Base-by-base conservation (phyloP, 176 grass and related monocot genomes). In the Cymbopogon citratus region DNA sequence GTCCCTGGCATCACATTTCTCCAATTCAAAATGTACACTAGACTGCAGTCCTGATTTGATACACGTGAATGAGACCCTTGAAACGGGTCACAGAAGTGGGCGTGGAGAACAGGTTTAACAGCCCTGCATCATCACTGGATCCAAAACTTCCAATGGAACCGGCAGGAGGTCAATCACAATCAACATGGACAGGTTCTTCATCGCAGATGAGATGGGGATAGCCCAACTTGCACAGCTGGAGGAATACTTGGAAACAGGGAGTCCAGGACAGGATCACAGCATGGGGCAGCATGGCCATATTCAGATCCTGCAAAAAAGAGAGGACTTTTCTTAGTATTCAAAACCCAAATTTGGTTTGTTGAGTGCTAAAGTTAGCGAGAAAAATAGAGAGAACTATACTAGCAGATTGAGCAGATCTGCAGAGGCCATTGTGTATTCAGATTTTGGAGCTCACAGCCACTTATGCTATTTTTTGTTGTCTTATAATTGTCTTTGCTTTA, bases 101-200 rank as follows among this genome's bases (percentile, higher is more conserved):
- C 46, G 79, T 72, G 52, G 56, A n/a, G n/a, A 64, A 57, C 28
- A 72, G 44, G 71, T 39, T 49, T 89, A 71, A 89, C 83, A 89
- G 36, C 57, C 45, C 36, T 72, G 66, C 52, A 63, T 66, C 65
- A 46, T 72, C 26, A 28, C 66, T 59, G 83, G 21, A 72, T 65
- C 73, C 73, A 72, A 59, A 85, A 57, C 73, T 85, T 85, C 56
- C 9, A 19, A 57, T 56, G 4, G 71, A 77, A 39, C 57, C 83
- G 85, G 78, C 34, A 41, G 79, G 64, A 54, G 24, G 34, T 12
- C 64, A 69, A 72, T 44, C 15, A 81, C 34, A 85, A 57, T 80
- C 71, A 71, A 44, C 71, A 63, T 18, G 12, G n/a, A 39, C 52
- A 81, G 13, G 56, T 57, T 61, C 19, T 64, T 82, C 57, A 25